Conservation (phyloP, 2,329 filamentous ascomycete species). For the Fusarium odoratissimum region DNA sequence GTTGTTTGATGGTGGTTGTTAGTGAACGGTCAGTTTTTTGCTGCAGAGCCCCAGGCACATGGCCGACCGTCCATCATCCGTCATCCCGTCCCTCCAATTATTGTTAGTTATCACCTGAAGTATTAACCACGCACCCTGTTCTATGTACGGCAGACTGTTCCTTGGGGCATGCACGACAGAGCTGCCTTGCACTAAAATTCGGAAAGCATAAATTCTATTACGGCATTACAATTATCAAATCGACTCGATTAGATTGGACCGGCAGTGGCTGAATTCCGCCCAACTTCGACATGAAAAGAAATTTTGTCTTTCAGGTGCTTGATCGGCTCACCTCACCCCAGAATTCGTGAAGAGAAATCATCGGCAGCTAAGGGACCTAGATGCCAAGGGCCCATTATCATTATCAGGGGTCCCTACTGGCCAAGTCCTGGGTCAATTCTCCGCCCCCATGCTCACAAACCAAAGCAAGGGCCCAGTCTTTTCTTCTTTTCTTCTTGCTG, state of each 20-base stretch:
- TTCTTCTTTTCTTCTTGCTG: conserved; percentile 26
- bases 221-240: not conserved
- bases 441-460: conserved; percentile 25
- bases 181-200: not conserved
- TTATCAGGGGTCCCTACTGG: conserved; percentile 30
- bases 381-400: conserved; percentile 27
- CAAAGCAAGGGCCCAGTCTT: conserved; percentile 20
- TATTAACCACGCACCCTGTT: not conserved
- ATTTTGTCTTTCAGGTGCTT: conserved; percentile 18
- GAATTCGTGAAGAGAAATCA: conserved; percentile 26
- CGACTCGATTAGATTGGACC: not conserved
- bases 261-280: conserved; percentile 17
- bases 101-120: conserved; percentile 6
- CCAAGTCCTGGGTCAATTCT: conserved; percentile 12
- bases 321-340: conserved; percentile 38
- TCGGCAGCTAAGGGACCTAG: conserved; percentile 25
- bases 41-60: conserved; percentile 21
- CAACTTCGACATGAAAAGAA: conserved; percentile 13
- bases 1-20: conserved; percentile 23
- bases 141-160: not conserved
- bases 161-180: conserved; percentile 39
- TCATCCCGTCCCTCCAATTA: conserved; percentile 28
- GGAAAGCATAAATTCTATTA: not conserved
- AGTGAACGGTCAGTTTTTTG: conserved; percentile 12
- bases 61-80: conserved; percentile 25